Evolutionary conservation across 169 alveolate genomes (phyloP), one percentile per base, ranked within the genome.

Genomic region (Eimeria zaria): DNA sequence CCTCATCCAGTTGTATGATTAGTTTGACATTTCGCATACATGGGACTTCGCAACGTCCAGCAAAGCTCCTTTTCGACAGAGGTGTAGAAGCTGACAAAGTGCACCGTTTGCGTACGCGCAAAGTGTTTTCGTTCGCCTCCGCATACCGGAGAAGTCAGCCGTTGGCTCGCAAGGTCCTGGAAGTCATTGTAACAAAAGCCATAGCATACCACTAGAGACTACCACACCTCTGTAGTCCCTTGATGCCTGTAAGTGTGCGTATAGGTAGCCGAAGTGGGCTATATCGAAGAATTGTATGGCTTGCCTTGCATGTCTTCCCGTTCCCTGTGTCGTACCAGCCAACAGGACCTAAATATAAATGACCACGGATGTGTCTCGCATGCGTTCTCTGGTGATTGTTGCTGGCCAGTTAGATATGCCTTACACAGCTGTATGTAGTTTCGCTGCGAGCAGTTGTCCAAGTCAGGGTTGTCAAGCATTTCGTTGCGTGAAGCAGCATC

Each of bases 231-330:
- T 87, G 62, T 87, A 87, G 6, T 62, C 83, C 16, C 81, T 1
- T 58, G 93, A 24, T 24, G 93, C 93, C 93, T 87, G 83, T 7
- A 36, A 30, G 44, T 48, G 64, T 24, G n/a, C 2, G 88, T 3
- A 1, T 27, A 27, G 67, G n/a, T 33, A 58, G 24, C 76, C 48
- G 9, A 62, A 22, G 30, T 9, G 36, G 1, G 44, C 93, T 20
- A 30, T 20, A 20, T 39, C 80, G 3, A 33, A 39, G 24, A 83
- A 20, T 55, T 51, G 39, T 81, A 33, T 6, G 58, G 33, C 93
- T 87, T 87, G 93, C 93, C 93, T 62, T 87, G 81, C 93, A 87
- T 24, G 83, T 60, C 33, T 87, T 87, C 93, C 93, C 93, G 33
- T 87, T 83, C 71, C 93, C 93, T 58, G 53, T 24, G 20, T 87